Base-by-base conservation (phyloP, 805 yeast genomes). In the Barnettozyma populi region DNA sequence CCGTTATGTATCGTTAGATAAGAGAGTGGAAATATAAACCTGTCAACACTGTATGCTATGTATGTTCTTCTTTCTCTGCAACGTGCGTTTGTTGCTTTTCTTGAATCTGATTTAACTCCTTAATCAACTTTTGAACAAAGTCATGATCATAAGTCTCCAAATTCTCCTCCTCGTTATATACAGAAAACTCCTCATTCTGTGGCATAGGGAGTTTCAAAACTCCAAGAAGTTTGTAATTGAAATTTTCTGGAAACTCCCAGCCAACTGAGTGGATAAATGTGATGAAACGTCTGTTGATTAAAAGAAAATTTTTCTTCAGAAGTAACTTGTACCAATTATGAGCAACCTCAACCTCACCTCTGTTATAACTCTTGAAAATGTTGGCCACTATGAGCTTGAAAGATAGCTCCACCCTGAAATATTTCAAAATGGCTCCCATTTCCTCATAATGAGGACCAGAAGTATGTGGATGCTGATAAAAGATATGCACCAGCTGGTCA, bases 211-310 rank as follows among this genome's bases (percentile, higher is more conserved):
- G 25, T 13, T 45, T 36, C 32, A 48, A 34, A n/a, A 41, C 36
- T 8, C 51, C 51, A n/a, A 51, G 24, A 6, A 46, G n/a, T 16
- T 36, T 43, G 18, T 41, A 6, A 21, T 52, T 50, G 27, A 50
- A 52, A 36, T 45, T 37, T 3, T 39, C 35, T 13, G 57, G 56
- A 14, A 52, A 48, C 18, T 47, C 50, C 57, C 57, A 54, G 5
- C 46, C 48, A 11, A 32, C 25, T 13, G 43, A 20, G 14, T 43
- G 29, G 10, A 51, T 46, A 7, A 52, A 36, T 19, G 34, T 34
- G 11, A 49, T 51, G 16, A 54, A 36, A 38, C 49, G 37, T 34
- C 47, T 48, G 31, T 51, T 46, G 5, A 21, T 47, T 1, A 51
- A n/a, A 13, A 41, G 40, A 8, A 34, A 44, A 10, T 47, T 43